A percentile compares a stretch with the other conserved stretches of the same genome.
phyloP scores from a whole-genome alignment of 768 basidiomycete species.

The Lentinula edodes region DNA sequence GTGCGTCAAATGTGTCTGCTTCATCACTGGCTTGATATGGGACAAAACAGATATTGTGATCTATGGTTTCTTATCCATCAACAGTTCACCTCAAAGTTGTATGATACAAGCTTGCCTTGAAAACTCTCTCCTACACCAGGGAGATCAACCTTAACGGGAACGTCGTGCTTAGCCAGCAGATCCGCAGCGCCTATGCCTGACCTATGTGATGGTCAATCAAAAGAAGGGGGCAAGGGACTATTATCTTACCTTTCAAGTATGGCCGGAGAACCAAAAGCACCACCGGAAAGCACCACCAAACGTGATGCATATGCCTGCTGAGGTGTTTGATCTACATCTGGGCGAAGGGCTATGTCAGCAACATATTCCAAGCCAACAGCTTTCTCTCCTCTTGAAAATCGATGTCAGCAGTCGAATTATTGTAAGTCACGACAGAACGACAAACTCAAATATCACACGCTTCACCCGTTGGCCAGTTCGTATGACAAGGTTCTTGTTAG shows the following conservation, averaged over 20 bases:
- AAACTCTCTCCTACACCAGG: slow-evolving; percentile 52
- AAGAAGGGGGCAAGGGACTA: not conserved
- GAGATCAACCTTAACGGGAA: slow-evolving; percentile 36
- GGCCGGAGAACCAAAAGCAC: slow-evolving; percentile 25
- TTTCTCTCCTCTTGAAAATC: slow-evolving; percentile 6
- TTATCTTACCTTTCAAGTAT: slow-evolving; percentile 24
- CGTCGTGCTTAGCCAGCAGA: slow-evolving; percentile 28
- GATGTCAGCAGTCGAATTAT: not conserved
- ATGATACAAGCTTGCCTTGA: slow-evolving; percentile 13
- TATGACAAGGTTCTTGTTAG: slow-evolving; percentile 20
- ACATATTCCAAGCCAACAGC: slow-evolving; percentile 25
- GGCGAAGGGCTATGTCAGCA: slow-evolving; percentile 15
- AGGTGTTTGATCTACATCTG: slow-evolving; percentile 17
- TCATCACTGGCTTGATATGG: slow-evolving; percentile 24
- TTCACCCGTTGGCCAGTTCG: slow-evolving; percentile 17
- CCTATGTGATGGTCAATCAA: not conserved
- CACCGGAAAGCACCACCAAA: slow-evolving; percentile 23
- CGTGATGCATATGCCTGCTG: slow-evolving; percentile 17
- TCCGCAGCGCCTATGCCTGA: slow-evolving; percentile 46
- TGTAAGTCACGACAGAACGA: not conserved
- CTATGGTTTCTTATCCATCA: slow-evolving; percentile 13
- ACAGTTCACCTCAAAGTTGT: not conserved
- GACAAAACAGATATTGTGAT: slow-evolving; percentile 18
- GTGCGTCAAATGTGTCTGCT: slow-evolving; percentile 25
- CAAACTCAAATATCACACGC: slow-evolving; percentile 23